Percentiles rank a stretch among this genome's conserved stretches.
Conservation (phyloP, 1,284 basidiomycete species). For the Rhodofomes roseus region DNA sequence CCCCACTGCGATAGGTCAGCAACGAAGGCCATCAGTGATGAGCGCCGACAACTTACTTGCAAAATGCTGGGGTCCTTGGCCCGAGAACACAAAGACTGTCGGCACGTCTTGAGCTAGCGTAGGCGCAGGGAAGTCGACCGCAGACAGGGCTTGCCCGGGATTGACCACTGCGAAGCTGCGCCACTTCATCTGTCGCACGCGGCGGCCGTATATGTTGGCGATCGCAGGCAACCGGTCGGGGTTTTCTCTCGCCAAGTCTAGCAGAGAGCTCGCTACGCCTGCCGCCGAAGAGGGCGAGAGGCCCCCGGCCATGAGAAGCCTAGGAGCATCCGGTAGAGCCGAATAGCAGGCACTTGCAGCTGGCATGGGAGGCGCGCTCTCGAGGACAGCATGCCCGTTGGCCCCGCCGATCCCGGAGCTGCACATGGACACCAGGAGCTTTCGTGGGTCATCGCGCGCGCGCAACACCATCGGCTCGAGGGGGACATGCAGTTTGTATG, state of each 20-base stretch:
- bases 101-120: constrained; percentile 16
- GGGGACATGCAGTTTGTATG: constrained; percentile 26
- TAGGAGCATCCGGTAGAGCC: constrained; percentile 6
- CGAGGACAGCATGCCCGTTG: no score
- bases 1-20: no score
- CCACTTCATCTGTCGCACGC: constrained; percentile 33
- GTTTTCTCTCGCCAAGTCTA: no score
- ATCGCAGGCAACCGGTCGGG: background rate
- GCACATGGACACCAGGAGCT: constrained; percentile 32
- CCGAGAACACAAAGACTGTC: constrained; percentile 25
- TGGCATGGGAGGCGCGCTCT: no score
- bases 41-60: constrained; percentile 27
- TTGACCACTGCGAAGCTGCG: constrained; percentile 19
- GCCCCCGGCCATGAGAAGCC: constrained; percentile 33
- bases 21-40: constrained; percentile 17
- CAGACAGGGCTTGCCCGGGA: constrained; percentile 24
- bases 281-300: constrained; percentile 29
- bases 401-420: constrained; percentile 42
- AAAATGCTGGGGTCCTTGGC: constrained; percentile 8
- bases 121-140: constrained; percentile 26
- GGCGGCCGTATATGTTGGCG: constrained; percentile 20
- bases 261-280: background rate
- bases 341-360: no score
- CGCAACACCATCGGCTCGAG: constrained; percentile 22
- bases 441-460: constrained; percentile 21